Base-by-base conservation (phyloP, 228 moss, liverwort and hornwort genomes). In the Sphagnum fallax region DNA sequence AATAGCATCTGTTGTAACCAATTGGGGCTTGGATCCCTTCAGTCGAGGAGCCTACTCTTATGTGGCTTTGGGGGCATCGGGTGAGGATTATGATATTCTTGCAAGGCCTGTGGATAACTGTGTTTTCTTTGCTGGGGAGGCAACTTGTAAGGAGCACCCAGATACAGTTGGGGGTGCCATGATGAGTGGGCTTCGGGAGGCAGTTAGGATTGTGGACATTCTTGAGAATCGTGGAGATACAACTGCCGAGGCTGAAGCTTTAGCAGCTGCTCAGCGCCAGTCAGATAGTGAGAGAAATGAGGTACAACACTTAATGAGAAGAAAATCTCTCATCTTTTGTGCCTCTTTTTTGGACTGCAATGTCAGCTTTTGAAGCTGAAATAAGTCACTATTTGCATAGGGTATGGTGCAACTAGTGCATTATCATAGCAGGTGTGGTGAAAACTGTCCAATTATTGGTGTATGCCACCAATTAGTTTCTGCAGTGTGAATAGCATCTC, bases 101-200 rank as follows among this genome's bases (percentile, higher is more conserved):
- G 82, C 84, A 4, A 80, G 88, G 5, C 88, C 88, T 47, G 85
- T 88, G 4, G 88, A 88, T 11, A 84, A 82, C 53, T 88, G 88
- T 50, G 73, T 88, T 10, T 88, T 82, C 58, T 88, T 88, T 48
- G 88, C 88, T 12, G 88, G 88, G 53, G 88, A 88, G 74, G 88
- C 84, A 4, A 88, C 88, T 61, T 88, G 88, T 76, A 88, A 88
- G 72, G 88, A 88, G 78, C 88, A 88, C 52, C 88, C 88, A 52
- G 88, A 88, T 68, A 88, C 88, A 63, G 88, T 88, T 0, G 88
- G 88, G 18, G 88, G 88, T 67, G 88, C 88, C 12, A 82, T 88
- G 51, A 78, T 88, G 84, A 88, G 88, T 63, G 88, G 88, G 65
- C 75, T 85, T 74, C 79, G 88, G 76, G 88, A 88, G 71, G 88